Conservation (phyloP, 2,329 filamentous ascomycete species). For the Penicillium sp. region DNA sequence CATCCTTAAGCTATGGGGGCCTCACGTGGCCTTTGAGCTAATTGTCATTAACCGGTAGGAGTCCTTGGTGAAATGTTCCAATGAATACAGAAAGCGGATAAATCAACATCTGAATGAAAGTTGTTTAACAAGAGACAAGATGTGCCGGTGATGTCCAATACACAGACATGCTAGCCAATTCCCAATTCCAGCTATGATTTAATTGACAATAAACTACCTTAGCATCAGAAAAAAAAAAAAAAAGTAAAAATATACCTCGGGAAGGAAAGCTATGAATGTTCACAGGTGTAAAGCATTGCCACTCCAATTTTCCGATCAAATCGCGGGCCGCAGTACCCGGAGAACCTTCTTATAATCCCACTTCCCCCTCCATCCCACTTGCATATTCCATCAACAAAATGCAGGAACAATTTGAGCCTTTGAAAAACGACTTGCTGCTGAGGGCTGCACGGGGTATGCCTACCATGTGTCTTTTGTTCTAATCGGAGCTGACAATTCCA, state of each 20-base stretch:
- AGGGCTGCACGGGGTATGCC: conserved; percentile 78
- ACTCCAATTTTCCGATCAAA: conserved; percentile 12
- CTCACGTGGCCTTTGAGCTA: background rate
- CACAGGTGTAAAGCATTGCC: background rate
- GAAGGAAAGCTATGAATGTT: background rate
- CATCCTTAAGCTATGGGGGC: background rate
- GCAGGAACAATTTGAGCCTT: conserved; percentile 70
- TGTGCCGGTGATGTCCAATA: background rate
- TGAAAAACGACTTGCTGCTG: conserved; percentile 90
- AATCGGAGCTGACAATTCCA: conserved; percentile 41
- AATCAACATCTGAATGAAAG: background rate
- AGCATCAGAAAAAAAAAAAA: background rate
- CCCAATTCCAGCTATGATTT: background rate
- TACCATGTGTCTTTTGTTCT: background rate
- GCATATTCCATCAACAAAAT: conserved; percentile 47
- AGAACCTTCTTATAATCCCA: conserved; percentile 17
- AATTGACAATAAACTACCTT: background rate
- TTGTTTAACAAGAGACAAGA: background rate
- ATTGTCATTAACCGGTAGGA: too few relatives aligned
- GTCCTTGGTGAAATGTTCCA: background rate
- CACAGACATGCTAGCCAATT: background rate
- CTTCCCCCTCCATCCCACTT: conserved; percentile 24
- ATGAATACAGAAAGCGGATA: background rate
- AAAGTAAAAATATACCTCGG: background rate
- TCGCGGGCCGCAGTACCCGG: conserved; percentile 15